These are phyloP conservation scores for Leishmania mexicana DNA, from an alignment of 208 protist species.

Conservation along the genomic window DNA sequence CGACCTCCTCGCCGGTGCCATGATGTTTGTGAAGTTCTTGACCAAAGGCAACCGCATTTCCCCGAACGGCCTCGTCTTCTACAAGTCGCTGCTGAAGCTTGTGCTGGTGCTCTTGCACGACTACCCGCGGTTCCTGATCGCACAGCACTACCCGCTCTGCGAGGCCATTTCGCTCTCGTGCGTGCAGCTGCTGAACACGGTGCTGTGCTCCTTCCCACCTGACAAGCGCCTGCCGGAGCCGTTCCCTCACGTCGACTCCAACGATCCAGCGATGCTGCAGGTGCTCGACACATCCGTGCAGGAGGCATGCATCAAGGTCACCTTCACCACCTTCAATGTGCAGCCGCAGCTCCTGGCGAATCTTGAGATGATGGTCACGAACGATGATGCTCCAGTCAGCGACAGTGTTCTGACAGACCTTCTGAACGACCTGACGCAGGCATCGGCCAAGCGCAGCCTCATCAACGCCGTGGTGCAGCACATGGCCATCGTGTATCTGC, in stretches of 20 bases:
- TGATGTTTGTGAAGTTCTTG: slow-evolving; percentile 81
- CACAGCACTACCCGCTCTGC: slow-evolving; percentile 97
- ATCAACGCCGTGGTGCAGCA: slow-evolving; percentile 99
- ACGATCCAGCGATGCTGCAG: slow-evolving; percentile 92
- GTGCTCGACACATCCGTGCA: slow-evolving; percentile 84
- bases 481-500: slow-evolving; percentile 85
- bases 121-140: slow-evolving; percentile 99
- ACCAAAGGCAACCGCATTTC: slow-evolving; percentile 64
- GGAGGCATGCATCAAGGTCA: slow-evolving; percentile 75
- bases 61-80: slow-evolving; percentile 80
- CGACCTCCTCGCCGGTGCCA: slow-evolving; percentile 68
- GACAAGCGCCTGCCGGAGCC: slow-evolving; percentile 96
- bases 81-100: slow-evolving; percentile 92
- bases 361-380: slow-evolving; percentile 42
- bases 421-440: slow-evolving; percentile 72
- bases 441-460: slow-evolving; percentile 61
- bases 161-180: slow-evolving; percentile 96
- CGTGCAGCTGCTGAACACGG: slow-evolving; percentile 98
- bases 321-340: slow-evolving; percentile 45
- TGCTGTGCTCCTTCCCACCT: slow-evolving; percentile 96
- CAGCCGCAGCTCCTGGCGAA: slow-evolving; percentile 49
- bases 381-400: slow-evolving; percentile 45
- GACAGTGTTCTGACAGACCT: slow-evolving; percentile 32
- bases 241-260: slow-evolving; percentile 78
- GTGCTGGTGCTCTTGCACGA: slow-evolving; percentile 98